Percentiles rank a stretch among this genome's conserved stretches.
Conservation (phyloP, 768 basidiomycete genomes). For the Neoboletus magnificus region DNA sequence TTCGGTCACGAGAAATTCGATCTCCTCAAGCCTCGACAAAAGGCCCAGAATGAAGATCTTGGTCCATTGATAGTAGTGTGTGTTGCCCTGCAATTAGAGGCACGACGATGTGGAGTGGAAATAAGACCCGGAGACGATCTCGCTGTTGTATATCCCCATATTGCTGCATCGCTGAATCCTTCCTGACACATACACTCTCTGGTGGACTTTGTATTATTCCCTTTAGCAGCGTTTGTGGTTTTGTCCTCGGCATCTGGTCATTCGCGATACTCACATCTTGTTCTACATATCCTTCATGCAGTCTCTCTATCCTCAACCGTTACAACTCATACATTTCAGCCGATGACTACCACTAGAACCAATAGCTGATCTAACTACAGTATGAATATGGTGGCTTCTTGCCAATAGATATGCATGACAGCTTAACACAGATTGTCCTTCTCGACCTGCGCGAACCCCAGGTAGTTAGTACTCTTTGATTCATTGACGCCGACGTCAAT, state of each 20-base stretch:
- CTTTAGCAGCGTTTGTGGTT: neutral
- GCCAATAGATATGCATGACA: too few species aligned
- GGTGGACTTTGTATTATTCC: neutral
- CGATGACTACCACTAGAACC: too few species aligned
- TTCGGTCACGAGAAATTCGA: neutral
- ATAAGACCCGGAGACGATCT: neutral
- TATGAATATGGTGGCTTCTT: too few species aligned
- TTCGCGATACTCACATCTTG: neutral
- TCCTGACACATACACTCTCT: neutral
- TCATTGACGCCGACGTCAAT: too few species aligned
- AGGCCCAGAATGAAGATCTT: neutral
- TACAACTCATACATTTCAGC: neutral
- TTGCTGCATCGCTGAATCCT: neutral
- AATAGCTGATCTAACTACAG: too few species aligned
- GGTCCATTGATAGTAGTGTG: neutral
- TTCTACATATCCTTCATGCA: neutral
- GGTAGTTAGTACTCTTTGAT: too few species aligned
- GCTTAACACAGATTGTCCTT: too few species aligned
- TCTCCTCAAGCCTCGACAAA: neutral
- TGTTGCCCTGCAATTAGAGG: neutral
- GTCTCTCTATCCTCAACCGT: neutral
- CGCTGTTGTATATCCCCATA: neutral
- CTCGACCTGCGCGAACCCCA: too few species aligned
- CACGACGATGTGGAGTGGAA: neutral
- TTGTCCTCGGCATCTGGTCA: neutral